These are phyloP conservation scores for Fragilaria radians DNA, from an alignment of 108 stramenopile genomes.

Conservation along the genomic window DNA sequence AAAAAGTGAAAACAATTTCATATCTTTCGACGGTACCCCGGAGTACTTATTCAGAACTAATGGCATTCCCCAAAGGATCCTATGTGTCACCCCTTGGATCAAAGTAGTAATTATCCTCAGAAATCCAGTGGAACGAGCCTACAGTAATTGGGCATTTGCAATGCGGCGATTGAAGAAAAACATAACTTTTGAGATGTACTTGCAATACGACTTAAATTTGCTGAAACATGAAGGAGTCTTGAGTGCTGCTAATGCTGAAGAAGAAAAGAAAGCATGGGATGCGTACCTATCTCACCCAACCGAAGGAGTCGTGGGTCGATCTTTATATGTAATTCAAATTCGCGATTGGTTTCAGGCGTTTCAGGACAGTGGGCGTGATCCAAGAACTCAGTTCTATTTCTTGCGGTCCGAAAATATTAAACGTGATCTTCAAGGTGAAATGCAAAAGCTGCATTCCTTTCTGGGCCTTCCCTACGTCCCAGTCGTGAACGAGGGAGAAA, in stretches of 20 bases:
- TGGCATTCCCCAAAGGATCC: conserved; percentile 8
- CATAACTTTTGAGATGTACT: conserved; percentile 10
- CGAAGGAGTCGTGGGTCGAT: conserved; percentile 16
- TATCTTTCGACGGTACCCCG: conserved; percentile 16
- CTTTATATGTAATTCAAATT: conserved; percentile 15
- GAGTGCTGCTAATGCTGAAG: not conserved
- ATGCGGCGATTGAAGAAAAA: too few relatives aligned
- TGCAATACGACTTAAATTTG: conserved; percentile 7
- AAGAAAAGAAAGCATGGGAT: conserved; percentile 15
- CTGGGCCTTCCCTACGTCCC: not conserved
- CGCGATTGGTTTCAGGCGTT: conserved; percentile 22
- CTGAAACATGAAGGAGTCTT: conserved; percentile 6
- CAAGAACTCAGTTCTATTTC: conserved; percentile 1
- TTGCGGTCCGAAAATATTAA: conserved; percentile 8
- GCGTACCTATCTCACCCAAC: not conserved
- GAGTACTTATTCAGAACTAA: conserved; percentile 12
- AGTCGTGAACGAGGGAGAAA: not conserved
- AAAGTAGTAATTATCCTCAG: conserved; percentile 12
- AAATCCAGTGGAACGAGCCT: conserved; percentile 18
- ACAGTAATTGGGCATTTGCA: conserved; percentile 11
- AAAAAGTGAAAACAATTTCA: not conserved
- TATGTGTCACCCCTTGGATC: conserved; percentile 21
- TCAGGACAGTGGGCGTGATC: conserved; percentile 9
- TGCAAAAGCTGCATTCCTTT: not conserved
- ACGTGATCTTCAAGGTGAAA: conserved; percentile 1